Percentiles rank a stretch among this genome's conserved stretches.
phyloP scores from a whole-genome alignment of 2,329 filamentous ascomycete species.

The Ilyonectria mors-panacis region DNA sequence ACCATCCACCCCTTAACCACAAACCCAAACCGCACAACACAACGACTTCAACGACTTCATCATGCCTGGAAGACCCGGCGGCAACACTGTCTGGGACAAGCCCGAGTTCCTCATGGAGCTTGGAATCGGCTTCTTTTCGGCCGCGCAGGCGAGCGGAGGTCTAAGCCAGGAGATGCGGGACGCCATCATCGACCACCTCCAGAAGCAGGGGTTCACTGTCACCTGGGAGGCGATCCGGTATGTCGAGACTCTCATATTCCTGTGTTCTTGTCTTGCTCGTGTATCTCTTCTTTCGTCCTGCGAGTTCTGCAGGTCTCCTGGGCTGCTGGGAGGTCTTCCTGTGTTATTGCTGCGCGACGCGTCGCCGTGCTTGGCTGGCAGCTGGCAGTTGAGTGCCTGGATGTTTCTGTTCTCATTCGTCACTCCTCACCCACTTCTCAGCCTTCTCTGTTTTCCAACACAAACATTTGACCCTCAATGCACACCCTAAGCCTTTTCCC shows the following conservation, averaged over 20 bases:
- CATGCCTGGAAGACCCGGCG: constrained; percentile 42
- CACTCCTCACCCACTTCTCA: constrained; percentile 3
- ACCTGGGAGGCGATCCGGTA: constrained; percentile 64
- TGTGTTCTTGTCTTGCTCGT: constrained; percentile 8
- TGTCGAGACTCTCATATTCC: constrained; percentile 36
- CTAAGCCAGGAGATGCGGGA: constrained; percentile 50
- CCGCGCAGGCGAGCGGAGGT: constrained; percentile 43
- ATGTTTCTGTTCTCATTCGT: neutral
- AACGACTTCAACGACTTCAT: neutral
- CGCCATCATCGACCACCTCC: constrained; percentile 52
- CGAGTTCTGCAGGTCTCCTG: neutral
- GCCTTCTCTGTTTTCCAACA: neutral
- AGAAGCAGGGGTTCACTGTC: constrained; percentile 51
- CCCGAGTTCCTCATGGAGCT: constrained; percentile 53
- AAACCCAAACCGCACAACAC: neutral
- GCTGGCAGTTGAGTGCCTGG: constrained; percentile 5
- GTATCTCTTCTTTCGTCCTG: constrained; percentile 7
- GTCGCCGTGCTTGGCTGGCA: neutral
- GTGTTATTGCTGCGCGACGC: neutral
- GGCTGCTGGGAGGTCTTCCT: constrained; percentile 1
- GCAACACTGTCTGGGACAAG: constrained; percentile 51
- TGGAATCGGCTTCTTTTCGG: constrained; percentile 51
- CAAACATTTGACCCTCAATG: constrained; percentile 10
- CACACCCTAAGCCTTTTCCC: constrained; percentile 20
- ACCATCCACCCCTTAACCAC: neutral